A percentile compares a stretch with the other conserved stretches of the same genome.
These are phyloP conservation scores for Neurospora tetrasperma DNA, from an alignment of 495 filamentous ascomycete genomes.

Conservation along the genomic window DNA sequence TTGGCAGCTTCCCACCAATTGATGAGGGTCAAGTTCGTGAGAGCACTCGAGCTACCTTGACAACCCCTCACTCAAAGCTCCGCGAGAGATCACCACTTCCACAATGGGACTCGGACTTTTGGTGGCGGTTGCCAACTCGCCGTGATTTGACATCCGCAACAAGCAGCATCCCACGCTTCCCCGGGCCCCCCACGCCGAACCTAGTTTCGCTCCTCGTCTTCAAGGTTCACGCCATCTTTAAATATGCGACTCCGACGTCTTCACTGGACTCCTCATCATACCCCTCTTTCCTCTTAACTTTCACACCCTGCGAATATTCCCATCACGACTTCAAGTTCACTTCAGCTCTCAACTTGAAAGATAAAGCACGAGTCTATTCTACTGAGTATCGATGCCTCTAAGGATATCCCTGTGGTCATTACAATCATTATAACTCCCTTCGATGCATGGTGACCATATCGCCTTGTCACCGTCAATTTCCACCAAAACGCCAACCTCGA, in stretches of 20 bases:
- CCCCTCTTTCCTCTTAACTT: not conserved
- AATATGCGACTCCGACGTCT: slow-evolving; percentile 15
- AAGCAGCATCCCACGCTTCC: slow-evolving; percentile 27
- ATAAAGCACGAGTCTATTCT: not conserved
- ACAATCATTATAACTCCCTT: not conserved
- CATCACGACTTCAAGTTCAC: not conserved
- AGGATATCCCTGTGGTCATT: not conserved
- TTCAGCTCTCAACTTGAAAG: not conserved
- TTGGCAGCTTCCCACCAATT: not conserved
- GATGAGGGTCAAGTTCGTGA: not conserved
- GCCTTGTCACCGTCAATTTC: not conserved
- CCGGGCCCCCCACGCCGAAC: slow-evolving; percentile 16
- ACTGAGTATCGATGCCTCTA: not conserved
- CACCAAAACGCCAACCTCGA: not conserved
- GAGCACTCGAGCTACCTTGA: not conserved
- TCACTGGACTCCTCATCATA: not conserved
- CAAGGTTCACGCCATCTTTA: slow-evolving; percentile 14
- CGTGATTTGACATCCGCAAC: slow-evolving; percentile 14
- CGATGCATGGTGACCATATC: not conserved
- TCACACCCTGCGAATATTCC: not conserved
- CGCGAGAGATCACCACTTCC: not conserved
- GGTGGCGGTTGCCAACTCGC: not conserved
- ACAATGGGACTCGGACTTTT: not conserved
- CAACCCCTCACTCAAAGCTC: not conserved
- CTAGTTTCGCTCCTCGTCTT: slow-evolving; percentile 6